A percentile compares a stretch with the other conserved stretches of the same genome.
These are phyloP conservation scores for Cnidoscolus chayamansa DNA, from an alignment of 441 rosid genomes.

Conservation along the genomic window DNA sequence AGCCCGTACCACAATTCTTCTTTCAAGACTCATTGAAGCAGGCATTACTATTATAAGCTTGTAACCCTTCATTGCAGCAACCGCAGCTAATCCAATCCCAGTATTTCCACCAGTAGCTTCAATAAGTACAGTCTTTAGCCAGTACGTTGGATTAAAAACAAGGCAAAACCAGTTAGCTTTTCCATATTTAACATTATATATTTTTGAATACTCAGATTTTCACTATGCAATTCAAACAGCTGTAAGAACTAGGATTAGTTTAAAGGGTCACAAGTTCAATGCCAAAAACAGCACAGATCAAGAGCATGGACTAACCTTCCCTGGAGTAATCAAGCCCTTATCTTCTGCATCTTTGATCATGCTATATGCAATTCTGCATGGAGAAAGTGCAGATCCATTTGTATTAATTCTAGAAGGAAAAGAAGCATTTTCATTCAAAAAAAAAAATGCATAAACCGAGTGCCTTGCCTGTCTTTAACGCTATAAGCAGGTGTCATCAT, in stretches of 20 bases:
- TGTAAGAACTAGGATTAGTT: too few species aligned
- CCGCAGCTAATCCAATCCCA: constrained; percentile 11
- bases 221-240: too few species aligned
- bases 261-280: too few species aligned
- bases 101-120: constrained; percentile 14
- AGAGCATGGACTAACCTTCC: constrained; percentile 47
- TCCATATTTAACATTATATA: too few species aligned
- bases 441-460: background rate
- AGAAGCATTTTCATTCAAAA: background rate
- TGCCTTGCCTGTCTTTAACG: constrained; percentile 63
- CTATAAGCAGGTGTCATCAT: constrained; percentile 71
- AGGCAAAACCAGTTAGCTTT: too few species aligned
- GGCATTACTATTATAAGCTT: constrained; percentile 11
- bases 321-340: constrained; percentile 65
- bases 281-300: too few species aligned
- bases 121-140: background rate
- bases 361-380: constrained; percentile 54
- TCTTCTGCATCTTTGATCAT: constrained; percentile 90
- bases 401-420: background rate
- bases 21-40: constrained; percentile 17
- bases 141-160: background rate
- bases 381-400: background rate
- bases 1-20: constrained; percentile 13
- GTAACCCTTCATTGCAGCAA: constrained; percentile 18
- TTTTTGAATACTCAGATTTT: too few species aligned